Evolutionary conservation across 176 grass and related monocot genomes (phyloP).

Genomic region (Saccharum spontaneum): DNA sequence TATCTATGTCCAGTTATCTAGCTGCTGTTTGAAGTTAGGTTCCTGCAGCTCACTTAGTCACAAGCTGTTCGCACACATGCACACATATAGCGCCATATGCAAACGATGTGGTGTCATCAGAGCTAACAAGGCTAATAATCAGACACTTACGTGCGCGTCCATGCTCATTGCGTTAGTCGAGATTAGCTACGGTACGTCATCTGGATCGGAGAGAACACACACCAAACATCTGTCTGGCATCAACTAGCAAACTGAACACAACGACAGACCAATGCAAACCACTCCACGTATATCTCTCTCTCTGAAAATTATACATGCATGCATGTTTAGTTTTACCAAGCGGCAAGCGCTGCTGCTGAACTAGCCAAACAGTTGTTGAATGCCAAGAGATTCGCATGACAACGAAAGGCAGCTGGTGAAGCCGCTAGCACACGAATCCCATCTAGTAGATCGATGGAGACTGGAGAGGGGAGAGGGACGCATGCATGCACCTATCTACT

Average conservation of each 20-base stretch:
- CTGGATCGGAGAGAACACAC: background rate
- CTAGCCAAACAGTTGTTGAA: background rate
- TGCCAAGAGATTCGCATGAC: conserved; percentile 2
- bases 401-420: background rate
- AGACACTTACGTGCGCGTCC: background rate
- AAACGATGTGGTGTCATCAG: background rate
- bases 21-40: background rate
- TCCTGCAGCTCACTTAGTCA: background rate
- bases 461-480: background rate
- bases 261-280: no score
- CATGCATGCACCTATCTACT: background rate
- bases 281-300: no score
- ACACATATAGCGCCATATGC: background rate
- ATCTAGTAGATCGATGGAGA: background rate
- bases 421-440: background rate
- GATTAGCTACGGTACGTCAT: background rate
- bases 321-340: no score
- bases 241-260: background rate
- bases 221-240: background rate
- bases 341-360: background rate
- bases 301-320: background rate
- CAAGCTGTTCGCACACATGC: background rate
- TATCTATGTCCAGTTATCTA: no score
- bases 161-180: background rate
- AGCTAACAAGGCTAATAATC: background rate